These are phyloP conservation scores for Thraustochytrium sp. DNA, from an alignment of 352 stramenopile genomes.

Conservation along the genomic window DNA sequence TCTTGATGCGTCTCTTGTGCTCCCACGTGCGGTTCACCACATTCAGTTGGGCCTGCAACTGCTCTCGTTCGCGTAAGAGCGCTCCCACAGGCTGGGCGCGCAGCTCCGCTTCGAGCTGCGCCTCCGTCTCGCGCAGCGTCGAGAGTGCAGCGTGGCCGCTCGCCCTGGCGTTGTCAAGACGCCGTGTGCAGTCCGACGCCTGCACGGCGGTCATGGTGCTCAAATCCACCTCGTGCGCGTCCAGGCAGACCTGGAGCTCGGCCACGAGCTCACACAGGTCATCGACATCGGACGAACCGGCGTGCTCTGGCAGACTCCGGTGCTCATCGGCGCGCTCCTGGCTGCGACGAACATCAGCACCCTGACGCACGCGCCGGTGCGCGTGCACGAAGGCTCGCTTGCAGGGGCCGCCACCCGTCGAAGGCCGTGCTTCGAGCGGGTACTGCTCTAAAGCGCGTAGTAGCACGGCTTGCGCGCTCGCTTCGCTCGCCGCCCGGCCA, in stretches of 20 bases:
- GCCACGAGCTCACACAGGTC: background rate
- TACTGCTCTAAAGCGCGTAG: too few relatives aligned
- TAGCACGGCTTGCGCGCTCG: too few relatives aligned
- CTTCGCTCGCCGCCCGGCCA: too few relatives aligned
- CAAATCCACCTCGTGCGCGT: background rate
- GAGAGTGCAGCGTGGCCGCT: background rate
- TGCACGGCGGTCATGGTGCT: too few relatives aligned
- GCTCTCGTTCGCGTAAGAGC: background rate
- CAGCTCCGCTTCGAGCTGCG: background rate
- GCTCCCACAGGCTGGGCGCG: background rate
- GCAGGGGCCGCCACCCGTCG: too few relatives aligned
- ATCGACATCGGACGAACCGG: too few relatives aligned
- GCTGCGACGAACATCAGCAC: background rate
- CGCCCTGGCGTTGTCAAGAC: background rate
- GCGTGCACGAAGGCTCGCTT: background rate
- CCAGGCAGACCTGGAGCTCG: background rate
- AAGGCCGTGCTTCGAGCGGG: background rate
- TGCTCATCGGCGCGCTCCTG: background rate
- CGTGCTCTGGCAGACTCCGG: too few relatives aligned
- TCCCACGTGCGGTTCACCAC: background rate
- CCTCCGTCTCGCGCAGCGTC: background rate
- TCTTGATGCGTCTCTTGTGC: background rate
- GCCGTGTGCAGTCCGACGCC: too few relatives aligned
- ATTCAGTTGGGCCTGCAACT: background rate
- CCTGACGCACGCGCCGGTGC: background rate